phyloP scores from a whole-genome alignment of 352 stramenopile genomes.

The Pilasporangium apinafurcum region DNA sequence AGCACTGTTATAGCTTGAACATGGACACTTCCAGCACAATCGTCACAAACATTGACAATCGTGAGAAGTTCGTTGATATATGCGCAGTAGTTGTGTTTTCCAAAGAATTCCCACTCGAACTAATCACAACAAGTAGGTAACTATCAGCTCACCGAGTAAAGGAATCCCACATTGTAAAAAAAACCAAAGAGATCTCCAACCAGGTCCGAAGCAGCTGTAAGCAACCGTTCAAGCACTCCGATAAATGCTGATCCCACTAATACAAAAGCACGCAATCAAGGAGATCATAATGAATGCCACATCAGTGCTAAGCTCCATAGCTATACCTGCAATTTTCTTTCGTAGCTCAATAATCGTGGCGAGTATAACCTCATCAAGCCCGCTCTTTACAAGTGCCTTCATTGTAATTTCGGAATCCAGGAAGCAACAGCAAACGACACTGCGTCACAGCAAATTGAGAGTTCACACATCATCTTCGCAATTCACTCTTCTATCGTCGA shows the following conservation, averaged over 20 bases:
- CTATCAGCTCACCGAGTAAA: not conserved
- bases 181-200: too few relatives aligned
- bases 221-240: too few relatives aligned
- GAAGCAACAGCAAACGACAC: constrained; percentile 6
- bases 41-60: constrained; percentile 14
- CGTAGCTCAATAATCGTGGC: constrained; percentile 4
- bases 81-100: constrained; percentile 1
- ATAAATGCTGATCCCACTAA: too few relatives aligned
- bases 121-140: not conserved
- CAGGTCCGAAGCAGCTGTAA: too few relatives aligned
- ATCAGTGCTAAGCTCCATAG: not conserved
- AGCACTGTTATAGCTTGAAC: constrained; percentile 17
- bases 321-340: constrained; percentile 8
- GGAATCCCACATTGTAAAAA: too few relatives aligned
- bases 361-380: constrained; percentile 5
- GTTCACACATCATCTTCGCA: not conserved
- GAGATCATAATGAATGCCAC: not conserved
- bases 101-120: constrained; percentile 44
- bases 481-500: not conserved
- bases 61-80: constrained; percentile 19
- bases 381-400: constrained; percentile 1
- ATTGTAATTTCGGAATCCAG: constrained; percentile 12
- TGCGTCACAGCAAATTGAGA: too few relatives aligned
- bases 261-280: not conserved
- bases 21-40: constrained; percentile 15